These are phyloP conservation scores for Hypoxylon rubiginosum DNA, from an alignment of 2,329 filamentous ascomycete genomes.

Conservation along the genomic window DNA sequence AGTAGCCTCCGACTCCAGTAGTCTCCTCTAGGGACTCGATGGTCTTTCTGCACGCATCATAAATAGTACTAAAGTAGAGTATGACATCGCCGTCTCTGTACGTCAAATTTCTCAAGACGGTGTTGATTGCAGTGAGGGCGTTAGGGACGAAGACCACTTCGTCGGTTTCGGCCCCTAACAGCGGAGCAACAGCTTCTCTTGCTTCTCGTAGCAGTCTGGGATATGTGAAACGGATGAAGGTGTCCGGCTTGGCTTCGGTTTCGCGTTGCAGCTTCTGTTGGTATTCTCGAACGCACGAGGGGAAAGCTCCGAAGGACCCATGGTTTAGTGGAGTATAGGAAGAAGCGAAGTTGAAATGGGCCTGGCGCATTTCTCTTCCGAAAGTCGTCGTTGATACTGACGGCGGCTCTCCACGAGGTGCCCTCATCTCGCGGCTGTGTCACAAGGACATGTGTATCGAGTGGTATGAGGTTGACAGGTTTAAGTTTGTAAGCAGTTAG, in stretches of 20 bases:
- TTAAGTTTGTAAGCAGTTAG: background rate
- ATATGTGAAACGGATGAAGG: slow-evolving; percentile 73
- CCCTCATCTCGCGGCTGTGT: slow-evolving; percentile 17
- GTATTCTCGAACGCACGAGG: slow-evolving; percentile 65
- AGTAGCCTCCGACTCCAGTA: slow-evolving; percentile 56
- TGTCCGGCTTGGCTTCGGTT: slow-evolving; percentile 73
- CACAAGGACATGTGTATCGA: background rate
- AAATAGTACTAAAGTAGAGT: slow-evolving; percentile 76
- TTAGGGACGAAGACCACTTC: slow-evolving; percentile 79
- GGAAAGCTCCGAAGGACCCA: slow-evolving; percentile 78
- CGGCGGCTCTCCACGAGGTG: slow-evolving; percentile 16
- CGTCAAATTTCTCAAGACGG: slow-evolving; percentile 73
- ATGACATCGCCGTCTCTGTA: slow-evolving; percentile 74
- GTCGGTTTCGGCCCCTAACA: slow-evolving; percentile 70
- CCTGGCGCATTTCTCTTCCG: slow-evolving; percentile 49
- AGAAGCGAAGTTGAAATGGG: slow-evolving; percentile 51
- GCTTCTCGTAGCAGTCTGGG: slow-evolving; percentile 67
- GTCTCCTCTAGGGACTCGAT: slow-evolving; percentile 72
- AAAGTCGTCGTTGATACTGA: slow-evolving; percentile 37
- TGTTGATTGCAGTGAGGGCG: slow-evolving; percentile 77
- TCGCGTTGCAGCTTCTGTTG: slow-evolving; percentile 67
- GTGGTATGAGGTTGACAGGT: background rate
- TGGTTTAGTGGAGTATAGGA: slow-evolving; percentile 55
- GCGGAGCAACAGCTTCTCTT: slow-evolving; percentile 69
- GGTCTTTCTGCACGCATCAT: slow-evolving; percentile 75